Percentiles rank a stretch among this genome's conserved stretches.
phyloP scores from a whole-genome alignment of 2,329 filamentous ascomycete genomes.

The Monosporascus sp. region DNA sequence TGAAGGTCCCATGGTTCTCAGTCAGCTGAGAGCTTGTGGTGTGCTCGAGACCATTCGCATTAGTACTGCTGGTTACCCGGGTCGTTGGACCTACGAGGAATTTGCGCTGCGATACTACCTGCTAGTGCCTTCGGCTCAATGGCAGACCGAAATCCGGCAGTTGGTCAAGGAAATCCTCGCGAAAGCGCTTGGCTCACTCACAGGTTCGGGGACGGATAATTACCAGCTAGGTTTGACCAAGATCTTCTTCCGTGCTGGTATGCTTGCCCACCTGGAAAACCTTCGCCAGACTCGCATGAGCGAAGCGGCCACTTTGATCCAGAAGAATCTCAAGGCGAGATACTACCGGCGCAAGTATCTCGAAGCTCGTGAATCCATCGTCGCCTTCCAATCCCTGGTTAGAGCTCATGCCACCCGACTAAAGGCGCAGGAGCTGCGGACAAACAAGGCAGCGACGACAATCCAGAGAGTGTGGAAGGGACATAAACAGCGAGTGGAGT shows the following conservation, averaged over 20 bases:
- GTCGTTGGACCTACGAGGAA: constrained; percentile 97
- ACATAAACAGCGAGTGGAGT: constrained; percentile 79
- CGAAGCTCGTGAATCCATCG: constrained; percentile 74
- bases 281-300: constrained; percentile 85
- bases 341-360: constrained; percentile 92
- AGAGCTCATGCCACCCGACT: constrained; percentile 75
- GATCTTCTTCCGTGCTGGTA: constrained; percentile 98
- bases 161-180: constrained; percentile 92
- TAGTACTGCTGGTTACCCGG: constrained; percentile 94
- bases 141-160: constrained; percentile 88
- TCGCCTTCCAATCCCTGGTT: constrained; percentile 71
- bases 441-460: constrained; percentile 79
- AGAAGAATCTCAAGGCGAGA: constrained; percentile 94
- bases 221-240: constrained; percentile 97
- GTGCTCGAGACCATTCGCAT: constrained; percentile 97
- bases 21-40: constrained; percentile 95
- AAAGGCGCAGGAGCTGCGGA: constrained; percentile 73
- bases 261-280: constrained; percentile 97
- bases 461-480: constrained; percentile 96
- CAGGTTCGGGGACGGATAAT: constrained; percentile 74
- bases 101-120: constrained; percentile 98
- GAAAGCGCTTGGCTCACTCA: constrained; percentile 77
- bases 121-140: constrained; percentile 81
- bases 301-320: constrained; percentile 92
- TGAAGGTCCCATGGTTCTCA: constrained; percentile 97